Conservation (phyloP, 1,284 basidiomycete species). For the Apiotrichum sp. region DNA sequence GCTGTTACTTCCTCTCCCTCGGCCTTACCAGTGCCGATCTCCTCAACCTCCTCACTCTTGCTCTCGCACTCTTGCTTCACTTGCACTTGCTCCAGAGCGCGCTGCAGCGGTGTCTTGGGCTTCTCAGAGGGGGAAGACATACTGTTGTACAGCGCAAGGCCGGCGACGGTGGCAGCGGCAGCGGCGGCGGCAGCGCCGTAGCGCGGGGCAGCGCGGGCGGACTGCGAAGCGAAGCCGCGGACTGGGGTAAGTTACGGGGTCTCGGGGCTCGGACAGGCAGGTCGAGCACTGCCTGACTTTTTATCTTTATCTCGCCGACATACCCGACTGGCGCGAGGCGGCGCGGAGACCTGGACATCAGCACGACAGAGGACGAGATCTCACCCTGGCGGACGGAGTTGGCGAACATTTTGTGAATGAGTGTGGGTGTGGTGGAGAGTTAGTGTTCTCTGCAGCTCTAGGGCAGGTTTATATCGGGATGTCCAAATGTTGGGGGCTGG, state of each 20-base stretch:
- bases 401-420: slow-evolving; percentile 29
- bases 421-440: no score
- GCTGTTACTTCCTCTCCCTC: no score
- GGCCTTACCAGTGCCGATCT: no score
- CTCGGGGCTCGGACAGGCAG: no score
- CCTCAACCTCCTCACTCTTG: not conserved
- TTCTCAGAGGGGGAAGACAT: slow-evolving; percentile 9
- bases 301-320: slow-evolving; percentile 2
- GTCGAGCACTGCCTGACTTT: no score
- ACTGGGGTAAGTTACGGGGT: slow-evolving; percentile 14
- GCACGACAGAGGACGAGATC: not conserved
- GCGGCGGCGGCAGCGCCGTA: slow-evolving; percentile 24
- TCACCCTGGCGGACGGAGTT: slow-evolving; percentile 37
- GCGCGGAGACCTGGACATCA: slow-evolving; percentile 37
- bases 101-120: not conserved
- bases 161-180: slow-evolving; percentile 29
- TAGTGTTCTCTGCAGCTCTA: no score
- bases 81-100: not conserved
- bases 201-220: slow-evolving; percentile 23
- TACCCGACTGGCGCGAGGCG: slow-evolving; percentile 41
- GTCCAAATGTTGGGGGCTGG: no score
- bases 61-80: not conserved
- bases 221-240: slow-evolving; percentile 35
- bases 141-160: slow-evolving; percentile 36
- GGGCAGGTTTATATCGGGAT: no score